Evolutionary conservation across 495 filamentous ascomycete species (phyloP), one percentile per base, ranked within the genome.

Genomic region (Recurvomyces mirabilis): DNA sequence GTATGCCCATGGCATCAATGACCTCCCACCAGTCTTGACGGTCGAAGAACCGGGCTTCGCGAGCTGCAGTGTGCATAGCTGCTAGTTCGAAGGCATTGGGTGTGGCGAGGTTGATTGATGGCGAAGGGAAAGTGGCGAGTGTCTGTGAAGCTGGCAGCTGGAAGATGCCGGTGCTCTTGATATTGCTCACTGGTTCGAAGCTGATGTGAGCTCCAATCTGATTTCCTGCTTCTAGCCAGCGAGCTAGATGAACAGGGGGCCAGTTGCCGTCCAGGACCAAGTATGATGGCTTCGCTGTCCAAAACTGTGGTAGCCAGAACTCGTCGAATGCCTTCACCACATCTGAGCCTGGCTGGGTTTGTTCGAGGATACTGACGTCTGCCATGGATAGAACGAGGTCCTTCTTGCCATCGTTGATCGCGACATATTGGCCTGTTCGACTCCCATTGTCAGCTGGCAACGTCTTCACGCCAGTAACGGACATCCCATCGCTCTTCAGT

Each of bases 131-230:
- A 7, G 75, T 58, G 2, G 64, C 58, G 28, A 78, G 51, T 0
- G 34, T n/a, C 11, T 49, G 36, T 10, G 20, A 15, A 29, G 48
- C 28, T 17, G 45, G 51, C 1, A 44, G 31, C 1, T 32, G 38
- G 54, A 95, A 87, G 4, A 95, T 61, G 3, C 79, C 68, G 7
- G 71, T 64, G 6, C 84, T 72, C 61, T 98, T 98, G 33, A 71
- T 74, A 2, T 69, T 69, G 2, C 85, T 91, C 9, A 95, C 93
- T n/a, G 91, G 91, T 59, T 98, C 91, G 51, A 88, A 93, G 13
- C 80, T 80, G n/a, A 87, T 69, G 2, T 68, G 65, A 6, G 75
- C 69, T 13, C 65, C 64, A 42, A 70, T 60, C 6, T 44, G 33
- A 41, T 71, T 73, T 21, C 68, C 82, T n/a, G 74, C 55, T 7